Base-by-base conservation (phyloP, 352 stramenopile species). In the Globisporangium abappressorium region DNA sequence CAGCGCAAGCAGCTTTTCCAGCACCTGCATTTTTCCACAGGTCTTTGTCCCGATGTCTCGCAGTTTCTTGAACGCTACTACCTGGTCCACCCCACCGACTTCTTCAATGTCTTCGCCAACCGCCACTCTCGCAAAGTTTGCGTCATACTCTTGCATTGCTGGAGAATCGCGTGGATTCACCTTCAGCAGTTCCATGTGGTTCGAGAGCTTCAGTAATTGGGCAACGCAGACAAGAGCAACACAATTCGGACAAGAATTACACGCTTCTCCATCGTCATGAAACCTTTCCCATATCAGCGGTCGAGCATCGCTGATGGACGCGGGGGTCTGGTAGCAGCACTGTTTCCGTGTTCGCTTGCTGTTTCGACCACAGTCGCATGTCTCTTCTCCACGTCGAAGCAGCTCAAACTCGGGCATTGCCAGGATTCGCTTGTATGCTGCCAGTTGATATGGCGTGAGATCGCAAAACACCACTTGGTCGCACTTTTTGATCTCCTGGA, bases 401-500 rank as follows among this genome's bases (percentile, higher is more conserved):
- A 92, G 47, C 26, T 91, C 74, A 61, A 89, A 94, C 65, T 94
- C 84, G 9, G 84, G 80, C 80, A 92, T 89, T 2, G 75, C 77
- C 22, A 92, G 69, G 15, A 94, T 82, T 9, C 86, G 76, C 59
- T 90, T 75, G 70, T 94, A 94, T 4, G 77, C 82, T 9, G 80
- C 78, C 51, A 89, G 72, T 75, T 94, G 87, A 58, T 82, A 74
- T 18, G 82, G 78, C 8, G 84, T 91, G 33, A 94, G 82, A 34
- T 92, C 83, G 33, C 87, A 94, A 43, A 93, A 90, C 1, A 94
- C 85, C 18, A 94, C 83, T 78, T 92, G 82, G 34, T 94, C 87
- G 61, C 64, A 75, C 62, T 94, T 94, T 11, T 82, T 85, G 34
- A 94, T 79, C 53, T 82, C 76, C 69, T 90, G 77, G 53, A 94